phyloP scores from a whole-genome alignment of 2,329 filamentous ascomycete genomes.

The Blumeria hordei region DNA sequence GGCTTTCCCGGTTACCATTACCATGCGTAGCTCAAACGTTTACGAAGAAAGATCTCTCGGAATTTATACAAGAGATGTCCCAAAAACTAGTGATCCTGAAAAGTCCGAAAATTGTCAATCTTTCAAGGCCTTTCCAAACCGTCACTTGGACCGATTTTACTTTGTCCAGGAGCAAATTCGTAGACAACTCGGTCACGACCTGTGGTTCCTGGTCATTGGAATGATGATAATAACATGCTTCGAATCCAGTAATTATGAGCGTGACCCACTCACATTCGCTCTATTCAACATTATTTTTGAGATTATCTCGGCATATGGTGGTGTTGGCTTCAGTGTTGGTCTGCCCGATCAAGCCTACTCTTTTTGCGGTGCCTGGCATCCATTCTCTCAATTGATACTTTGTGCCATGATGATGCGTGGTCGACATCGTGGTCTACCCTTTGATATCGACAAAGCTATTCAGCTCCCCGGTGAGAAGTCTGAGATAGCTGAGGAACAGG shows the following conservation, averaged over 20 bases:
- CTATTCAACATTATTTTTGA: constrained; percentile 37
- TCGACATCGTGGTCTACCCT: constrained; percentile 29
- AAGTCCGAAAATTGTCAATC: neutral
- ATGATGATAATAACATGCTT: constrained; percentile 34
- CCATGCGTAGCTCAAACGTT: constrained; percentile 43
- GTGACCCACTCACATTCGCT: constrained; percentile 26
- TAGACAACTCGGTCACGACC: constrained; percentile 40
- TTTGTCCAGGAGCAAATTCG: constrained; percentile 24
- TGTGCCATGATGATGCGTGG: constrained; percentile 32
- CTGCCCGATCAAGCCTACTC: constrained; percentile 28
- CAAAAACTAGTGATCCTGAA: neutral
- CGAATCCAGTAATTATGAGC: constrained; percentile 29
- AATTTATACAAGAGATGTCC: constrained; percentile 20
- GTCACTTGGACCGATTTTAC: constrained; percentile 1
- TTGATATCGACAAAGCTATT: constrained; percentile 29
- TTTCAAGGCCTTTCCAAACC: neutral
- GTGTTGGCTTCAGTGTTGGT: constrained; percentile 34
- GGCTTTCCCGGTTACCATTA: constrained; percentile 36
- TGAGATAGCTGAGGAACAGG: constrained; percentile 2
- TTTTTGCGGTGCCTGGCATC: constrained; percentile 28
- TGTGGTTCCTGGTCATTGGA: constrained; percentile 39
- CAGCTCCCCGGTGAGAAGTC: constrained; percentile 16
- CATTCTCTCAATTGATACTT: constrained; percentile 31
- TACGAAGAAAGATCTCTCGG: constrained; percentile 47
- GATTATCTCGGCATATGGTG: constrained; percentile 32